A percentile compares a stretch with the other conserved stretches of the same genome.
Evolutionary conservation across 345 rosid genomes (phyloP).

Genomic region (Salix purpurea): DNA sequence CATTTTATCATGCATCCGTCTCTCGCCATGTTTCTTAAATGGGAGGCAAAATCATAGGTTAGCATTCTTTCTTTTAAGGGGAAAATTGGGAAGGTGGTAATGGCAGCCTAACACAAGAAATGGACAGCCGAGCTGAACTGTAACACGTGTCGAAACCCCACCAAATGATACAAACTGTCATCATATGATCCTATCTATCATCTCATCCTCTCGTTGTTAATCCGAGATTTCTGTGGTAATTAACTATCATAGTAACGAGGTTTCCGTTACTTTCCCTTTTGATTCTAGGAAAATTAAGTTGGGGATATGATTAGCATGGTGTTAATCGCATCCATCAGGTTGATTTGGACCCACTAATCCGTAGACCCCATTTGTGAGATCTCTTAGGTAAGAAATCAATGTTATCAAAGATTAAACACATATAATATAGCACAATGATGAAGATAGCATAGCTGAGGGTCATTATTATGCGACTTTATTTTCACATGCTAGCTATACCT

Average conservation of each 20-base stretch:
- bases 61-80: neutral
- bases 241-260: constrained; percentile 52
- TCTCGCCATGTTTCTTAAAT: constrained; percentile 49
- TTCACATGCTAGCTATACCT: constrained; percentile 27
- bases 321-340: constrained; percentile 48
- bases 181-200: constrained; percentile 3
- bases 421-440: constrained; percentile 37
- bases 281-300: constrained; percentile 45
- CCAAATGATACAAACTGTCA: constrained; percentile 10
- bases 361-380: constrained; percentile 35
- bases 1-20: constrained; percentile 15
- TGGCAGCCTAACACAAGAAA: constrained; percentile 50
- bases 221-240: constrained; percentile 41
- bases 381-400: constrained; percentile 58
- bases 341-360: constrained; percentile 46
- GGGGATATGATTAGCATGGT: constrained; percentile 44
- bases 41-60: constrained; percentile 42
- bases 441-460: constrained; percentile 46
- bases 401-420: constrained; percentile 35
- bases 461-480: constrained; percentile 14
- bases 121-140: constrained; percentile 51
- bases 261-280: constrained; percentile 46
- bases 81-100: constrained; percentile 24
- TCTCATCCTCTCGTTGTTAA: constrained; percentile 13
- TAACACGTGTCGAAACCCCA: constrained; percentile 21